Base-by-base conservation (phyloP, 768 basidiomycete species). In the Hemileccinum impolitum region DNA sequence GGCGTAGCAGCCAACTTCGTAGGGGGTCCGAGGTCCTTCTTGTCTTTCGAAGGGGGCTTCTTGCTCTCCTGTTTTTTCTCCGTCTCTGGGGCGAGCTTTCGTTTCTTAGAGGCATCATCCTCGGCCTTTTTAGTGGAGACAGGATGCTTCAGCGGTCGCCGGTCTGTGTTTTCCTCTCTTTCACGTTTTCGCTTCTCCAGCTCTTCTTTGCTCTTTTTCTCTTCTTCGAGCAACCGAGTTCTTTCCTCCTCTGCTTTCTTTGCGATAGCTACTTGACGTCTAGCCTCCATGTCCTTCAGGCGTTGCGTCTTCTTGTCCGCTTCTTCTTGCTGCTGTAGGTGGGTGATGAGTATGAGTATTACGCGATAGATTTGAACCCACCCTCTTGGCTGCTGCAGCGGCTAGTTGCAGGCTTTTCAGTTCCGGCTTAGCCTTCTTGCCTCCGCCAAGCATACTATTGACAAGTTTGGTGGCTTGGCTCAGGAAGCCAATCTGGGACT, bases 341-440 rank as follows among this genome's bases (percentile, higher is more conserved):
- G 45, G 39, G 54, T 44, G 41, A 50, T 56, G 34, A 55, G 47
- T 21, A 35, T 18, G 28, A 11, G 28, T 15, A 21, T 47, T 19
- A 25, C 39, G 21, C 1, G 18, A 32, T 25, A 47, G 4, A 41
- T 8, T 48, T 44, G 9, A 45, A 34, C 73, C n/a, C 15, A 93
- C 94, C 85, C 87, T 95, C 74, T 91, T 94, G 3, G 90, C 91
- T 3, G 82, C 89, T 15, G 79, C 79, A 0, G 90, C 87, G 14
- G 93, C 91, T 52, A 85, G 76, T 60, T 90, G 87, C 26, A 93
- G 63, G 41, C 85, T 89, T 73, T 91, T 93, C 36, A 90, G 80
- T 60, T 90, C 86, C 8, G 81, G 73, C 57, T 87, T 87, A 37
- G 64, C 74, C 63, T 89, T 91, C 73, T 87, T 91, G 51, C 75